A percentile compares a stretch with the other conserved stretches of the same genome.
Evolutionary conservation across 495 filamentous ascomycete species (phyloP).

Genomic region (Chaetomidium leptoderma): DNA sequence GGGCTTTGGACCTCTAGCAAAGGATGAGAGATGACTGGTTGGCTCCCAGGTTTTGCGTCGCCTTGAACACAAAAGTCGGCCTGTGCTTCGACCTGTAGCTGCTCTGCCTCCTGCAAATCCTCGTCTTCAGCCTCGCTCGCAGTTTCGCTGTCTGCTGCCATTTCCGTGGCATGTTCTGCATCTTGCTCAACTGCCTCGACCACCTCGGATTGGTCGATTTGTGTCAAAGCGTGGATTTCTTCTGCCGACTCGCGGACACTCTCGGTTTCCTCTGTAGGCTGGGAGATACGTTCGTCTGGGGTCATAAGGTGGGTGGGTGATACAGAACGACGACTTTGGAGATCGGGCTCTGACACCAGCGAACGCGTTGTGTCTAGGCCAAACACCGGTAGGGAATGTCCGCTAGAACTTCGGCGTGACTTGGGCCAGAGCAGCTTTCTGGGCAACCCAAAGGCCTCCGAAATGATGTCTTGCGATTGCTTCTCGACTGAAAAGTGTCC

Average conservation of each 20-base stretch:
- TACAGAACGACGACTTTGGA: neutral
- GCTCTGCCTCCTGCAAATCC: neutral
- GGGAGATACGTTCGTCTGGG: neutral
- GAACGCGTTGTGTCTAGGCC: neutral
- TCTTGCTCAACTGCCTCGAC: neutral
- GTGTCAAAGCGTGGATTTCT: neutral
- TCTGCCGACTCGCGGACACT: neutral
- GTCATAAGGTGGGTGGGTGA: neutral
- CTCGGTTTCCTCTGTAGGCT: neutral
- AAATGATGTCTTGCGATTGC: conserved; percentile 14
- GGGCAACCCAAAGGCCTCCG: conserved; percentile 2
- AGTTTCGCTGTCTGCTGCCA: neutral
- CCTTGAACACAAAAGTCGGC: neutral
- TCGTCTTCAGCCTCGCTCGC: conserved; percentile 10
- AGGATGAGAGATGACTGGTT: no score
- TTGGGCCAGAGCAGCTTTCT: conserved; percentile 30
- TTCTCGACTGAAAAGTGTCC: conserved; percentile 23
- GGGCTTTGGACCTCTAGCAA: no score
- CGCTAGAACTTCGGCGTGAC: neutral
- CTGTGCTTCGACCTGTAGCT: neutral
- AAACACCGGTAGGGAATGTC: neutral
- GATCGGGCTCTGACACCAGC: neutral
- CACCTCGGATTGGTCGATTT: neutral
- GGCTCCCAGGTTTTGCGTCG: neutral
- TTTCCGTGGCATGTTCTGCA: neutral